phyloP scores from a whole-genome alignment of 2,329 filamentous ascomycete genomes.

The Cordyceps militaris region DNA sequence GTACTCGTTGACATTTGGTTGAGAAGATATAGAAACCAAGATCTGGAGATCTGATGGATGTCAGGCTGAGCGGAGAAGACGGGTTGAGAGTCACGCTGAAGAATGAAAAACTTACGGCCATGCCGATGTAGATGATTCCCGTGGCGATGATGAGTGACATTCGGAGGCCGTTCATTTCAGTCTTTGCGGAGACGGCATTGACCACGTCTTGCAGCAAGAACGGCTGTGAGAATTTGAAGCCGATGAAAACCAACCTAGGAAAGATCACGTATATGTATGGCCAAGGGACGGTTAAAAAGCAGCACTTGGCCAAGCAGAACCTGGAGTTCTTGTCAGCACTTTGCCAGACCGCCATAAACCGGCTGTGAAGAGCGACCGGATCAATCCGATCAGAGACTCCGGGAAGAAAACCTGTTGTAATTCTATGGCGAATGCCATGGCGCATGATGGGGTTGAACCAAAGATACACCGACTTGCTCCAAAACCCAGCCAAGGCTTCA shows the following conservation, averaged over 20 bases:
- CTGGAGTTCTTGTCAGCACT: not conserved
- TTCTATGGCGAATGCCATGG: not conserved
- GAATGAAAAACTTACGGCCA: not conserved
- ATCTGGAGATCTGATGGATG: not conserved
- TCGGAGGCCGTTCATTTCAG: not conserved
- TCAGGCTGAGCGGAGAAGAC: not conserved
- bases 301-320: not conserved
- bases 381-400: not conserved
- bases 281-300: not conserved
- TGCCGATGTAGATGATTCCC: not conserved
- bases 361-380: not conserved
- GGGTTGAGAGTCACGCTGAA: too few species aligned
- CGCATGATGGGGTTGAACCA: not conserved
- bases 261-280: not conserved
- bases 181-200: not conserved
- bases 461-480: not conserved
- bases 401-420: not conserved
- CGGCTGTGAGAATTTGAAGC: not conserved
- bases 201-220: not conserved
- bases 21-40: not conserved
- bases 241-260: not conserved
- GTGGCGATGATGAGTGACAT: not conserved
- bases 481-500: slow-evolving; percentile 19
- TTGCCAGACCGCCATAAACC: not conserved
- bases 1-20: not conserved